Evolutionary conservation across 1,139 yeast genomes (phyloP), one percentile per base, ranked within the genome.

Genomic region (Saccharomyces hybrid): DNA sequence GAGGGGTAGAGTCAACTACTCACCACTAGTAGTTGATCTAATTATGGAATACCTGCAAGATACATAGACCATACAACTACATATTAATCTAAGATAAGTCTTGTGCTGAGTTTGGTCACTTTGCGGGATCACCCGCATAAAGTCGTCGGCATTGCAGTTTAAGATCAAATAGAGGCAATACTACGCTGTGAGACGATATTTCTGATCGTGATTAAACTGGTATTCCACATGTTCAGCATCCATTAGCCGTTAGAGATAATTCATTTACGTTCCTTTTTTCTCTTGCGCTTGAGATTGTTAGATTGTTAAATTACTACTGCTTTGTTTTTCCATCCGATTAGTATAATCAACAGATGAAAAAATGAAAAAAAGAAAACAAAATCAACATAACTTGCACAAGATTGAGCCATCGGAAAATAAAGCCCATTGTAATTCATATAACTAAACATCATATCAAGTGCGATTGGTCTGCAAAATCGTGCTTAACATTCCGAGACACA

Each of bases 1-100:
- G 16, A 71, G 72, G 29, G 76, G 76, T 3, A 73, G 74, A 23
- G 79, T 81, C 51, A 85, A 86, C 64, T 86, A 80, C 68, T 84
- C 83, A 61, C 75, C 70, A 49, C 68, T 73, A 26, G 91, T 86
- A 1, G 77, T 20, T 13, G 44, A 38, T 76, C 0, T 32, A 32
- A 23, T 49, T 13, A 34, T 48, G 14, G 13, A 50, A 13, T 51
- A 25, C 14, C 46, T 48, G 47, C 13, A 44, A n/a, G 27, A 44
- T n/a, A 13, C 25, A 44, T 25, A 48, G 25, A 23, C n/a, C 23
- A 20, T 38, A 38, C 3, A 38, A 38, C 44, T 38, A 38, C 26
- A 38, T 38, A 38, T 14, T 34, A 34, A 14, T 38, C 11, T 38
- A 38, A 20, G 44, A 38, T 38, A 16, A 4, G 9, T 26, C 25